Evolutionary conservation across 371 early-diverging fungal species (phyloP).

Genomic region (Mortierella sp.): DNA sequence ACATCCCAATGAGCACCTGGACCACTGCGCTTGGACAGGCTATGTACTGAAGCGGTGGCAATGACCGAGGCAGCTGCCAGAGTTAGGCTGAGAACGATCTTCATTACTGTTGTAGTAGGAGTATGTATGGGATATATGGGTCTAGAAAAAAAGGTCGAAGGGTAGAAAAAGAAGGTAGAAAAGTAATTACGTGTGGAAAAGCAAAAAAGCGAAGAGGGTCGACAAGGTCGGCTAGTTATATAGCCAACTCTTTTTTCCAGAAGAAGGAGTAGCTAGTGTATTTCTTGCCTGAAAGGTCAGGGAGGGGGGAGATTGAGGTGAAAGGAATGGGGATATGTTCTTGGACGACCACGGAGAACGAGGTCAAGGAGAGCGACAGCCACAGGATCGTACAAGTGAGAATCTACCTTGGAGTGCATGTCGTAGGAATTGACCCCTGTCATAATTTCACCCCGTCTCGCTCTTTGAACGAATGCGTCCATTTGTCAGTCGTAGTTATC

Average conservation of each 20-base stretch:
- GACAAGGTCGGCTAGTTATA: too few species aligned
- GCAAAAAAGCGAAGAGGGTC: neutral
- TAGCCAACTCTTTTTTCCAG: too few species aligned
- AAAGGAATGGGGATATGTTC: neutral
- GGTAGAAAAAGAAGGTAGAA: neutral
- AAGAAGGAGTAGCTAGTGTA: too few species aligned
- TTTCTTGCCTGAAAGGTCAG: neutral
- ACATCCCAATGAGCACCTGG: neutral
- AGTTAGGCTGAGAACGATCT: neutral
- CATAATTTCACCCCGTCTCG: neutral
- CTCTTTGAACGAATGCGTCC: neutral
- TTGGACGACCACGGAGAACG: neutral
- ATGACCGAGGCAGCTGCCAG: neutral
- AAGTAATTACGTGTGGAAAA: neutral
- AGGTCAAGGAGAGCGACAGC: neutral
- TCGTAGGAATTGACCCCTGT: neutral
- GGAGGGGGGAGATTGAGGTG: neutral
- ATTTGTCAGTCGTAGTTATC: neutral
- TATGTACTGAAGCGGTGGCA: neutral
- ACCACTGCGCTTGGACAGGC: neutral
- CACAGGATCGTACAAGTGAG: neutral
- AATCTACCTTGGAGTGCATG: neutral
- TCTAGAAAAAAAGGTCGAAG: neutral
- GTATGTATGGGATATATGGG: neutral
- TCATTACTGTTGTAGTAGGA: neutral